Percentiles rank a stretch among this genome's conserved stretches.
Conservation (phyloP, 2,329 filamentous ascomycete species). For the Thielaviopsis euricoi region DNA sequence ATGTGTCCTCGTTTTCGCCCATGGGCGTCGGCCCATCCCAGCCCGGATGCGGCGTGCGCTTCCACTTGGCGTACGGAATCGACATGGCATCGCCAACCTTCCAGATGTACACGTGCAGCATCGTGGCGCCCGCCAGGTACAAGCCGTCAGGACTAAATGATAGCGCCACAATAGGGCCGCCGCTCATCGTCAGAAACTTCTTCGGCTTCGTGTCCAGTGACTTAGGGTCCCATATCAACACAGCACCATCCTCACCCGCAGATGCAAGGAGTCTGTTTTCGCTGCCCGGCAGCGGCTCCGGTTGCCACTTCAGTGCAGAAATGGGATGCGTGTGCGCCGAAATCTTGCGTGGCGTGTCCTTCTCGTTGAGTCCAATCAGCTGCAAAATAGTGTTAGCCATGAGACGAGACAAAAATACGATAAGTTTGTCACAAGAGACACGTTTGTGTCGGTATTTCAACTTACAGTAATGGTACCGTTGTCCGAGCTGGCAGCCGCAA, state of each 20-base stretch:
- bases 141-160: conserved; percentile 47
- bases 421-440: too few species aligned
- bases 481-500: conserved; percentile 38
- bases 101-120: conserved; percentile 44
- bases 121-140: conserved; percentile 45
- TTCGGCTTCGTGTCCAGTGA: conserved; percentile 37
- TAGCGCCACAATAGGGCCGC: conserved; percentile 35
- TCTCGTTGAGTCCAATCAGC: conserved; percentile 39
- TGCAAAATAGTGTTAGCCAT: conserved; percentile 16
- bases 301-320: conserved; percentile 45
- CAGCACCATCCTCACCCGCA: conserved; percentile 44
- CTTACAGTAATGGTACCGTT: conserved; percentile 45
- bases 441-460: neutral
- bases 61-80: conserved; percentile 45
- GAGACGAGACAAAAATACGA: too few species aligned
- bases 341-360: conserved; percentile 31
- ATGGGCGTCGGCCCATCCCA: conserved; percentile 39
- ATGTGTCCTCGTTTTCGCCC: conserved; percentile 38
- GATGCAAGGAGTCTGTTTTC: conserved; percentile 44
- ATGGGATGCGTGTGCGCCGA: conserved; percentile 42
- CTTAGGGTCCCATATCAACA: conserved; percentile 45
- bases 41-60: conserved; percentile 34
- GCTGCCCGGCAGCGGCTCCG: conserved; percentile 19
- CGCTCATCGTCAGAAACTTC: conserved; percentile 44
- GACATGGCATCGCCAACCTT: conserved; percentile 39